These are phyloP conservation scores for Aethionema arabicum DNA, from an alignment of 345 rosid genomes.

Conservation along the genomic window DNA sequence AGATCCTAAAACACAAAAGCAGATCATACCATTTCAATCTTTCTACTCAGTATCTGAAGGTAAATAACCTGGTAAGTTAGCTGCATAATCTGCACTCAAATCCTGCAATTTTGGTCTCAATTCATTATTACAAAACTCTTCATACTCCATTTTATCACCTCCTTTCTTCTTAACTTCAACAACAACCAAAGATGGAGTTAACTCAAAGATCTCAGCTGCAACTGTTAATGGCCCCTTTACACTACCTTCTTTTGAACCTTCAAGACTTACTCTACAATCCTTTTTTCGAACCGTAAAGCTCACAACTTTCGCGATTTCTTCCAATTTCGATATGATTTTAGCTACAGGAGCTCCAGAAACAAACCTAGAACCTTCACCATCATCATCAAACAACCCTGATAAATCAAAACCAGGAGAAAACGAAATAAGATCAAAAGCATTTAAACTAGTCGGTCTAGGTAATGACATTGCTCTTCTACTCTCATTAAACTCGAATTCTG, in stretches of 20 bases:
- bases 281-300: conserved; percentile 72
- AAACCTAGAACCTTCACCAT: conserved; percentile 58
- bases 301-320: conserved; percentile 63
- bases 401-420: conserved; percentile 69
- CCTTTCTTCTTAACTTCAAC: conserved; percentile 92
- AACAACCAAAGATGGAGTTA: conserved; percentile 67
- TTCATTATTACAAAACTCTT: conserved; percentile 71
- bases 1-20: not conserved
- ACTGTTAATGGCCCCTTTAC: conserved; percentile 57
- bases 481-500: conserved; percentile 43
- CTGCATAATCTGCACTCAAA: conserved; percentile 52
- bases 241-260: conserved; percentile 63
- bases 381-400: conserved; percentile 69
- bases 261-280: conserved; percentile 69
- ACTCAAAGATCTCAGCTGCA: conserved; percentile 65
- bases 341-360: conserved; percentile 63
- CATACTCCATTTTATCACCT: conserved; percentile 81
- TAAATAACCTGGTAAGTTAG: conserved; percentile 29
- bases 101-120: conserved; percentile 74
- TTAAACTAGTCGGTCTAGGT: conserved; percentile 68
- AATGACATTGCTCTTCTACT: conserved; percentile 33
- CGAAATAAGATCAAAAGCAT: conserved; percentile 69
- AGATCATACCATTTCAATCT: not conserved
- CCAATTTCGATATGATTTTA: conserved; percentile 59
- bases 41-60: conserved; percentile 65